phyloP scores from a whole-genome alignment of 164 flowering plant species.

The Dillenia turbinata region DNA sequence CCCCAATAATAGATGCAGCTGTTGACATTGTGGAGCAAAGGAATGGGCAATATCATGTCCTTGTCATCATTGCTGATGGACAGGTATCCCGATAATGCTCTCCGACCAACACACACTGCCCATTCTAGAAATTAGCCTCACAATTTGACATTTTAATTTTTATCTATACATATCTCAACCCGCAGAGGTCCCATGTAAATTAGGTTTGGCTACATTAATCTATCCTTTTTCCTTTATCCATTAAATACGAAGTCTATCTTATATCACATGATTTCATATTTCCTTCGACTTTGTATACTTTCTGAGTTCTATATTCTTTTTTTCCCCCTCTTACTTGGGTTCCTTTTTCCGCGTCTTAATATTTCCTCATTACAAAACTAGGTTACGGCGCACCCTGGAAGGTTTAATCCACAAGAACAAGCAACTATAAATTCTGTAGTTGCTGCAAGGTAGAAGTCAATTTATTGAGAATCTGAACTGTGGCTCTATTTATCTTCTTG shows the following conservation, averaged over 20 bases:
- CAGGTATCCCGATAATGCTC: slow-evolving; percentile 42
- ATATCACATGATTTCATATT: neutral
- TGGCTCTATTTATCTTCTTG: neutral
- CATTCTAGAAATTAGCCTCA: too few species aligned
- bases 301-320: neutral
- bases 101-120: neutral
- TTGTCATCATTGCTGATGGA: slow-evolving; percentile 91
- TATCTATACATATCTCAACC: too few species aligned
- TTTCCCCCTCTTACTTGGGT: neutral
- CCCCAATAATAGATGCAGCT: slow-evolving; percentile 75
- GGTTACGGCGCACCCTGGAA: slow-evolving; percentile 69
- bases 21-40: slow-evolving; percentile 74
- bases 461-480: neutral
- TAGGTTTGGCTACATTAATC: too few species aligned
- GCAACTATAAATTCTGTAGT: slow-evolving; percentile 71
- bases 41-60: slow-evolving; percentile 79
- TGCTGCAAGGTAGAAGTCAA: slow-evolving; percentile 58
- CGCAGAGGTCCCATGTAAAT: too few species aligned
- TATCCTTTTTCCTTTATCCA: too few species aligned
- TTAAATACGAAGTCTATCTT: neutral
- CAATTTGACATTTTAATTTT: too few species aligned
- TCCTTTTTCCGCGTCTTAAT: too few species aligned
- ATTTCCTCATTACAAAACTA: slow-evolving; percentile 11
- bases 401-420: slow-evolving; percentile 70
- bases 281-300: neutral